These are phyloP conservation scores for Haplosporangium gracile DNA, from an alignment of 192 early-diverging fungal genomes.

Conservation along the genomic window DNA sequence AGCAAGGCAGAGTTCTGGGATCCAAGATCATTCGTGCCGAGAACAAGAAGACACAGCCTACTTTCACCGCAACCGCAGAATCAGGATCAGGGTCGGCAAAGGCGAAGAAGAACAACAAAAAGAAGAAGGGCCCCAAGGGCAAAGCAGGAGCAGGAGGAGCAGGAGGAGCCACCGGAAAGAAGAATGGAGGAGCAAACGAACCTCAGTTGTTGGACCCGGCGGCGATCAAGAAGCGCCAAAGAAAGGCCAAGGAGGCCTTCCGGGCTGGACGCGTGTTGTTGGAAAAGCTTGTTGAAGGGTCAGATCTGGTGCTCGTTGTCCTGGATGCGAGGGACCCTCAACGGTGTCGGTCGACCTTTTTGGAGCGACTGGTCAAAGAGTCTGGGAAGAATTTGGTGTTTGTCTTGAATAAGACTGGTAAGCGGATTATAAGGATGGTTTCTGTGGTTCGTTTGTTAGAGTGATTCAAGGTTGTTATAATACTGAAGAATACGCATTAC, in stretches of 20 bases:
- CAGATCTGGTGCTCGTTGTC: slow-evolving; percentile 7
- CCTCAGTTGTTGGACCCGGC: slow-evolving; percentile 69
- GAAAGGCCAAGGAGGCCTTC: background rate
- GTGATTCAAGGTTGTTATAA: no score
- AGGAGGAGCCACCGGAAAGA: background rate
- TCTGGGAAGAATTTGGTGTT: background rate
- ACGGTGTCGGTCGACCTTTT: slow-evolving; percentile 2
- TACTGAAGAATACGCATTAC: no score
- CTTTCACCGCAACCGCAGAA: background rate
- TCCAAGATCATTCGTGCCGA: background rate
- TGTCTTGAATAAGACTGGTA: slow-evolving; percentile 23
- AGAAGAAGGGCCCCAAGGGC: background rate
- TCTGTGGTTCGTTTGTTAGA: no score
- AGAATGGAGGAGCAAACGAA: slow-evolving; percentile 61
- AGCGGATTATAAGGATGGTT: background rate
- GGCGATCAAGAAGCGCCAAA: slow-evolving; percentile 76
- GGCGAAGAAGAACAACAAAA: background rate
- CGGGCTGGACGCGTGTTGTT: background rate
- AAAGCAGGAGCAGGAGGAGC: no score
- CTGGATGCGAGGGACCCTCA: slow-evolving; percentile 17
- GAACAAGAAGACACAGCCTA: background rate
- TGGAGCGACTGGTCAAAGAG: background rate
- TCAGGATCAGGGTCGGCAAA: background rate
- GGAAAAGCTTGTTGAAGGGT: background rate
- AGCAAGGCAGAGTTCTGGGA: background rate